phyloP scores from a whole-genome alignment of 768 basidiomycete species.

The Naganishia kalamii region DNA sequence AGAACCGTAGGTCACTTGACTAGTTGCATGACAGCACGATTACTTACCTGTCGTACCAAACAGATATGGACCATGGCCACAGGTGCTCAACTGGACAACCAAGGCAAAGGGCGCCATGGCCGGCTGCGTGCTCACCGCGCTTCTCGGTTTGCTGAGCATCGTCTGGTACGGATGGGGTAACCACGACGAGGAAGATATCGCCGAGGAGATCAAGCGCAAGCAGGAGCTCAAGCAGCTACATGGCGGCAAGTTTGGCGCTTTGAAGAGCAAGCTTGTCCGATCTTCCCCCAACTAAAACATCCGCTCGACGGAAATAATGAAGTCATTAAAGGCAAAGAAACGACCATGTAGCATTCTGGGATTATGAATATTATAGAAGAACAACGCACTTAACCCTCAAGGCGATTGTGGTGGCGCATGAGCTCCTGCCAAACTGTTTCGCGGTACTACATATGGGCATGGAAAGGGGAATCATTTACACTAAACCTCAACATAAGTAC shows the following conservation, averaged over 20 bases:
- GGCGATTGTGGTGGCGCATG: too few species aligned
- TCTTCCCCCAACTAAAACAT: neutral
- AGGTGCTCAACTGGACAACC: conserved; percentile 43
- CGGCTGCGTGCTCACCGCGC: conserved; percentile 73
- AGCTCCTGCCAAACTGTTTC: too few species aligned
- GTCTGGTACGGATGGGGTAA: conserved; percentile 82
- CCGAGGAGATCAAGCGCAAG: conserved; percentile 58
- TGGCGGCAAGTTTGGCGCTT: conserved; percentile 25
- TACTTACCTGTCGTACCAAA: too few species aligned
- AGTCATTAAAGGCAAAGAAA: neutral
- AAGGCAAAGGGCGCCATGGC: conserved; percentile 45
- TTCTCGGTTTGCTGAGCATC: conserved; percentile 73
- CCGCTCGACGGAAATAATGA: neutral
- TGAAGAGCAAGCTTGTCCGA: conserved; percentile 19
- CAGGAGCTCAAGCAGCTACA: conserved; percentile 54
- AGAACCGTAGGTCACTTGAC: conserved; percentile 45
- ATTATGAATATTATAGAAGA: neutral
- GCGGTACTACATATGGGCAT: too few species aligned
- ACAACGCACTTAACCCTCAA: too few species aligned
- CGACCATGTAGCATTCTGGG: neutral
- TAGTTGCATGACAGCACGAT: conserved; percentile 33
- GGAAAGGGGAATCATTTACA: too few species aligned
- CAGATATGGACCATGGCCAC: conserved; percentile 19
- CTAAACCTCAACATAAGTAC: too few species aligned
- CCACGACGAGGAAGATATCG: conserved; percentile 73